Evolutionary conservation across 1,284 basidiomycete species (phyloP), one percentile per base, ranked within the genome.

Genomic region (Farysia itapuensis): DNA sequence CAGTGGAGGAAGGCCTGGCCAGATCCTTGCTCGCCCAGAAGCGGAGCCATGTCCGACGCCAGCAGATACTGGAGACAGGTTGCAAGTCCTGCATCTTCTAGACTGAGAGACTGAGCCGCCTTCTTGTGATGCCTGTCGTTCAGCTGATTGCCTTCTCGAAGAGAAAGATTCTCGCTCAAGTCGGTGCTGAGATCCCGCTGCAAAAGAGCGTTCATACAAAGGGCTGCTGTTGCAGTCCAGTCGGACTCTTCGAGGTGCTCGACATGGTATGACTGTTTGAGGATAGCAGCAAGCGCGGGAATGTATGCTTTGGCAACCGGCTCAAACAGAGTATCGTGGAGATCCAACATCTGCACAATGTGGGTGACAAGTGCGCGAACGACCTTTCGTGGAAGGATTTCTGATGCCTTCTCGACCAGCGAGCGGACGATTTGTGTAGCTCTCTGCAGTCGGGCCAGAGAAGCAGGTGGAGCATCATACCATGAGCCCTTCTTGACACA

Each of bases 301-400:
- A 86, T 81, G 73, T 91, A 95, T 73, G 91, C 85, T 50, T 89
- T 77, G 3, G 87, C 84, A 5, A 91, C 81, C 0, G 85, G 84
- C 6, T 80, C 70, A 39, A 87, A 81, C 8, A 94, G 79, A 14
- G 52, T 65, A 20, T 81, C 81, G 11, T 81, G 78, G 59, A 84
- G 74, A 11, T 84, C 79, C 48, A 90, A 81, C 47, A 82, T 82
- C 44, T 85, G 82, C 4, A 81, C 78, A 41, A 95, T 80, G 72
- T 92, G 88, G 4, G 80, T 79, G 39, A 89, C 78, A 26, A 93
- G 66, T 4, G 82, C 76, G 36, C 81, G 82, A 33, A 83, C 65
- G 7, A 82, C 81, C 43, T 81, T 81, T 50, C 78, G 81, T 69
- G 81, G 83, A 64, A 89, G 78, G 41, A 80, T 74, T 15, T 80